Base-by-base conservation (phyloP, 306 rosid genomes). In the Purshia tridentata region DNA sequence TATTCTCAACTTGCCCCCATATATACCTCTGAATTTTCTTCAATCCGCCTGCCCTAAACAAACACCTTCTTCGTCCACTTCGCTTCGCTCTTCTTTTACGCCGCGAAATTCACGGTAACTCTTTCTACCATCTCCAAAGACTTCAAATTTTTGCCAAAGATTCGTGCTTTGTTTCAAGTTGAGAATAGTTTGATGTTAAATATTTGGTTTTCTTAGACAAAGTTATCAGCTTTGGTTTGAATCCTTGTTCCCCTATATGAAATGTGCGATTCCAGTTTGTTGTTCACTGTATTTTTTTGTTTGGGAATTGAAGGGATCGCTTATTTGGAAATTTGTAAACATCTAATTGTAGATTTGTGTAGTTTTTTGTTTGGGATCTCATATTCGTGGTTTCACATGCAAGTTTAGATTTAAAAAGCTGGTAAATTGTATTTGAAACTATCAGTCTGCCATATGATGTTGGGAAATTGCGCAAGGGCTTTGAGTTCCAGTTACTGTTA, bases 381-480 rank as follows among this genome's bases (percentile, higher is more conserved):
- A 23, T 57, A 22, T 72, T n/a, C 29, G 42, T 42, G 63, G 22
- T 5, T 18, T 41, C 51, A 41, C 20, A 0, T 13, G 6, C 48
- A 19, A 18, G 62, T 70, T 54, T 54, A 3, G 45, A 42, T 57
- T 45, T 16, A 46, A 46, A 56, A 22, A 47, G 55, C 4, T 10
- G 56, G 20, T 54, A n/a, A 51, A 42, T 70, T 37, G n/a, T 72
- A 55, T 40, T 58, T 54, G 72, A 18, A 70, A 67, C 51, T 51
- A 5, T 52, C 18, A 57, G 45, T 71, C 54, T 77, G 77, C 85
- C 84, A 81, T 66, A 79, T 84, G 87, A 84, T 82, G 84, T 7
- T 77, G 87, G 89, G 89, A 75, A 37, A 69, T 69, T 82, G 86
- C 60, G 82, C 88, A 88, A 72, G 88, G 89, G 89, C 83, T 82